Base-by-base conservation (phyloP, 164 flowering plant genomes). In the Berberis vulgaris region DNA sequence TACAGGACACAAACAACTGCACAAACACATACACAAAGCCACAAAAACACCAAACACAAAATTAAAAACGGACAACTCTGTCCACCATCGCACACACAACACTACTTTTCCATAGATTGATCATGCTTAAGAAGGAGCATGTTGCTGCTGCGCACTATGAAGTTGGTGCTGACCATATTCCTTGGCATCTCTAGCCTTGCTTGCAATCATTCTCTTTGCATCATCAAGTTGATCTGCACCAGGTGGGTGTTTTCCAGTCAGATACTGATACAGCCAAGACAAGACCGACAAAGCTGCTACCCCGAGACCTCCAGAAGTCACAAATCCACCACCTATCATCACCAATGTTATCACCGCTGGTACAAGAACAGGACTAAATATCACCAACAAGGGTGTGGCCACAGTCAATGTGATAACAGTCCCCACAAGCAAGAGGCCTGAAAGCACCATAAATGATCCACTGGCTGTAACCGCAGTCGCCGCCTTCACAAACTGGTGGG, bases 331-430 rank as follows among this genome's bases (percentile, higher is more conserved):
- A 3, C 44, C 40, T 49, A 67, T 40, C 62, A 76, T 45, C 49
- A 61, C 50, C n/a, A 67, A 41, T 8, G 73, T 47, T 3, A 69
- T 43, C 10, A 46, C 72, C 2, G 79, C 76, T 4, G 74, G 76
- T 1, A 76, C 65, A 2, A 76, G 57, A 26, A 76, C 59, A 6
- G 76, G 76, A 49, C 74, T 72, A 64, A 67, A 72, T 55, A 72
- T 45, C 4, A 76, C 60, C 38, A 76, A 47, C 45, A 72, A 13
- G 11, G 79, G 79, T 11, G 76, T 70, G 3, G 71, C 76, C 39
- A 67, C 5, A 5, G 68, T 60, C 41, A 76, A 41, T 0, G 57
- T 66, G 12, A 76, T 57, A 26, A 76, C 69, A 2, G 74, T 76
- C 6, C 57, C 76, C 0, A 70, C 67, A 26, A 72, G 45, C 1